Evolutionary conservation across 768 basidiomycete genomes (phyloP), one percentile per base, ranked within the genome.

Genomic region (Phlegmacium glaucopus): DNA sequence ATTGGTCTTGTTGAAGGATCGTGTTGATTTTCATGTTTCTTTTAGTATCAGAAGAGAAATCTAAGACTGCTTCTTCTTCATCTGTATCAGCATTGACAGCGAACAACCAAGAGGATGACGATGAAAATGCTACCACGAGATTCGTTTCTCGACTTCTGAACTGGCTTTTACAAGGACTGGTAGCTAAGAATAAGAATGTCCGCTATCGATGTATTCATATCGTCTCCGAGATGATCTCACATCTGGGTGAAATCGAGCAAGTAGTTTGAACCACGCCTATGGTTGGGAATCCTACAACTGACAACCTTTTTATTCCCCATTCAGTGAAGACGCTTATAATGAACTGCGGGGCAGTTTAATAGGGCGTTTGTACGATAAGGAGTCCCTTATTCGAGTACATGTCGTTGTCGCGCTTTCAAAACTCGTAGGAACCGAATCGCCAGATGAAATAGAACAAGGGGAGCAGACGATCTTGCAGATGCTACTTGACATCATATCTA

Each of bases 161-260:
- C 40, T 90, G 83, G 71, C 67, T 97, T 17, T 68, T 93, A 47
- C 78, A 81, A 53, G 94, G 94, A 2, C 94, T 94, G 65, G 58
- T 75, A 4, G 91, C 94, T 1, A 97, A 96, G 66, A 92, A 95
- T 72, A 98, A 96, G 72, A 75, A 77, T 39, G 85, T 89, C 17
- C 79, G 94, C 12, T 94, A 85, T 58, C 82, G 94, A 26, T 82
- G 81, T 41, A 76, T 91, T 0, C 87, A 89, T 45, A 68, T 90
- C 16, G 80, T 94, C n/a, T 85, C 89, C 0, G 85, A 92, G 57
- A 83, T 94, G 76, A 86, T 97, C 39, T 75, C 82, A 2, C 82
- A 85, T 52, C 72, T 96, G 2, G 91, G 91, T 1, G 89, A 93
- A 70, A 80, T 97, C 39, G 94, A 96, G 94, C 87, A 62, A 56